These are phyloP conservation scores for Gigaspora rosea DNA, from an alignment of 192 early-diverging fungal species.

Conservation along the genomic window DNA sequence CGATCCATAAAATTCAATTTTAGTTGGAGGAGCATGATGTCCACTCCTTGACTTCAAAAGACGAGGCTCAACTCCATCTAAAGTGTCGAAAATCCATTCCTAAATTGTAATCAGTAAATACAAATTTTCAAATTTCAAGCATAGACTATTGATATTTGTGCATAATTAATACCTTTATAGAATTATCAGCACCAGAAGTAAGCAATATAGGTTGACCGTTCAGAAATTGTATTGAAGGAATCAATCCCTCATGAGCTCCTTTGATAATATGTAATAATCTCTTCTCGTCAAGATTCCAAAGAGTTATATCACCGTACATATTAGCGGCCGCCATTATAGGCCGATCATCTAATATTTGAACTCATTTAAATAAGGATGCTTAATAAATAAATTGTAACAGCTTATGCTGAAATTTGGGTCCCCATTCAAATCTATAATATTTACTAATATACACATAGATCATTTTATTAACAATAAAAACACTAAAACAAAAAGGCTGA, in stretches of 20 bases:
- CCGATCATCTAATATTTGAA: conserved; percentile 62
- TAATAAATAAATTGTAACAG: no score
- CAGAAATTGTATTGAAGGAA: conserved; percentile 81
- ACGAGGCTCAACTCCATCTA: conserved; percentile 73
- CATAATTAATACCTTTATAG: conserved; percentile 65
- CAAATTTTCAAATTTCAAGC: neutral
- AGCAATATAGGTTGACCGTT: conserved; percentile 83
- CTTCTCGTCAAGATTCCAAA: conserved; percentile 90
- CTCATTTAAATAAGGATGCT: neutral
- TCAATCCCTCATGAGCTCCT: conserved; percentile 79
- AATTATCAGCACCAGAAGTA: conserved; percentile 87
- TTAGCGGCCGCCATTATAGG: conserved; percentile 90
- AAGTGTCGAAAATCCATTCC: conserved; percentile 94
- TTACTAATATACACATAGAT: no score
- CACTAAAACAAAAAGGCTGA: no score
- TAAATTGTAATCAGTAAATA: conserved; percentile 28
- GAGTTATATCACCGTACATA: conserved; percentile 81
- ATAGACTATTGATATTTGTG: neutral
- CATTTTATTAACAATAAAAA: no score
- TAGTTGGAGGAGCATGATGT: conserved; percentile 82
- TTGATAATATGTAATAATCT: conserved; percentile 77
- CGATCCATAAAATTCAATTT: conserved; percentile 74
- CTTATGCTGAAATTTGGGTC: no score
- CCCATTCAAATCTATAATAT: no score
- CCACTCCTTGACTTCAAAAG: conserved; percentile 84